Percentiles rank a stretch among this genome's conserved stretches.
These are phyloP conservation scores for Besnoitia besnoiti DNA, from an alignment of 169 alveolate genomes.

Conservation along the genomic window DNA sequence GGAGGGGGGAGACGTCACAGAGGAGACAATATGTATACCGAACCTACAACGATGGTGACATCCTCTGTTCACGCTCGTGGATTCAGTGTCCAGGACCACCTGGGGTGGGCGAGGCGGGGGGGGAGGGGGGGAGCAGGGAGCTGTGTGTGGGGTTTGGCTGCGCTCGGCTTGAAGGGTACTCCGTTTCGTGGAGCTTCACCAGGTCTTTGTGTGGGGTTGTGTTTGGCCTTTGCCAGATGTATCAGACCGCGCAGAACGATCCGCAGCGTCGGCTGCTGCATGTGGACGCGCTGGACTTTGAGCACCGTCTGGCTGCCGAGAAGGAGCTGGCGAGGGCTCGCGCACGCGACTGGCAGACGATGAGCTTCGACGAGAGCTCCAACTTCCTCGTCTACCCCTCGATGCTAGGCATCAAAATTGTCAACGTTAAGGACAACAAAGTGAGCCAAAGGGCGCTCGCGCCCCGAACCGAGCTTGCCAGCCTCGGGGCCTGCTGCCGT, in stretches of 20 bases:
- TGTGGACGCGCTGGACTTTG: slow-evolving; percentile 91
- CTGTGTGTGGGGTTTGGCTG: too few relatives aligned
- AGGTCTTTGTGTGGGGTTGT: background rate
- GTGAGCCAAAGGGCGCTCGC: slow-evolving; percentile 37
- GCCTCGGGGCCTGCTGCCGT: too few relatives aligned
- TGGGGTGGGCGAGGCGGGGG: too few relatives aligned
- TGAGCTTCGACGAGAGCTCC: slow-evolving; percentile 94
- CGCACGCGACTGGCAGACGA: slow-evolving; percentile 76
- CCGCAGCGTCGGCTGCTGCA: slow-evolving; percentile 80
- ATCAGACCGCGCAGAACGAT: slow-evolving; percentile 87
- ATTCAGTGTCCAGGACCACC: too few relatives aligned
- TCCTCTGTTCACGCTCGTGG: too few relatives aligned
- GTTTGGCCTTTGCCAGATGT: slow-evolving; percentile 71
- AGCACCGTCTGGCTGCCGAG: slow-evolving; percentile 91
- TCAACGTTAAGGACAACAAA: slow-evolving; percentile 79
- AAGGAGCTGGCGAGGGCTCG: slow-evolving; percentile 84
- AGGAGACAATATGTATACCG: too few relatives aligned
- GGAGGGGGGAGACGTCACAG: too few relatives aligned
- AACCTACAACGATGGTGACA: too few relatives aligned
- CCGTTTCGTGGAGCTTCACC: too few relatives aligned
- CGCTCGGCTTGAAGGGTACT: too few relatives aligned
- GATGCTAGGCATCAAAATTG: slow-evolving; percentile 93
- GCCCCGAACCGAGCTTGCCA: too few relatives aligned
- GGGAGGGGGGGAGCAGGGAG: too few relatives aligned
- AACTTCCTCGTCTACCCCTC: slow-evolving; percentile 91